phyloP scores from a whole-genome alignment of 495 filamentous ascomycete species.

The Penicillium samsonianum region DNA sequence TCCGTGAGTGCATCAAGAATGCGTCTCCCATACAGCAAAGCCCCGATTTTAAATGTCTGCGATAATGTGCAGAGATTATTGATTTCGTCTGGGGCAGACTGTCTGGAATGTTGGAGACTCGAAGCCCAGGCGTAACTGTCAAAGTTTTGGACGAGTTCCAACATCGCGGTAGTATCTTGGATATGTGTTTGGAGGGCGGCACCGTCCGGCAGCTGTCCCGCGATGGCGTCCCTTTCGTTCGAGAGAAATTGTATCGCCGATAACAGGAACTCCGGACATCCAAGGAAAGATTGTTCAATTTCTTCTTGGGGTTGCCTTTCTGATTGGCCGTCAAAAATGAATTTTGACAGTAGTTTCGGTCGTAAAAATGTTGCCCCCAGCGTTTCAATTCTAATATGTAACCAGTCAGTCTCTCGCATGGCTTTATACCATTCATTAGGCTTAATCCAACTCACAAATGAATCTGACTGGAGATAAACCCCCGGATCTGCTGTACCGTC shows the following conservation, averaged over 20 bases:
- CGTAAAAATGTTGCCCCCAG: constrained; percentile 47
- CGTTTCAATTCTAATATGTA: constrained; percentile 37
- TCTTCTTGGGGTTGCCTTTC: constrained; percentile 25
- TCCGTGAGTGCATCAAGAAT: constrained; percentile 32
- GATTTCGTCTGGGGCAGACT: constrained; percentile 26
- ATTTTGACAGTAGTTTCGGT: constrained; percentile 38
- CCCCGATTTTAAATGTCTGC: constrained; percentile 35
- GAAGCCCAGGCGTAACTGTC: constrained; percentile 40
- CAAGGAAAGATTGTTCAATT: constrained; percentile 43
- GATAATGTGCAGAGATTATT: constrained; percentile 28
- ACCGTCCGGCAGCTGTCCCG: constrained; percentile 8
- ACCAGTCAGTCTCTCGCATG: constrained; percentile 6
- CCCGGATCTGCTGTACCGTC: constrained; percentile 32
- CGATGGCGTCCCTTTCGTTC: constrained; percentile 34
- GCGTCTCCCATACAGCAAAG: constrained; percentile 35
- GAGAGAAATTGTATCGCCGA: constrained; percentile 38
- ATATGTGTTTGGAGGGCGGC: constrained; percentile 9
- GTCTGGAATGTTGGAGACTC: constrained; percentile 32
- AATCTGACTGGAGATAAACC: constrained; percentile 34
- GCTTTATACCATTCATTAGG: background rate
- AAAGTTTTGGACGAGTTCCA: constrained; percentile 31
- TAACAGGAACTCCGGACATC: constrained; percentile 43
- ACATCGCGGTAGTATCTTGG: constrained; percentile 19
- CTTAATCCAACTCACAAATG: constrained; percentile 21
- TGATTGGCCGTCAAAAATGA: constrained; percentile 16